Conservation (phyloP, 2,329 filamentous ascomycete species). For the Sodiomyces alkalinus region DNA sequence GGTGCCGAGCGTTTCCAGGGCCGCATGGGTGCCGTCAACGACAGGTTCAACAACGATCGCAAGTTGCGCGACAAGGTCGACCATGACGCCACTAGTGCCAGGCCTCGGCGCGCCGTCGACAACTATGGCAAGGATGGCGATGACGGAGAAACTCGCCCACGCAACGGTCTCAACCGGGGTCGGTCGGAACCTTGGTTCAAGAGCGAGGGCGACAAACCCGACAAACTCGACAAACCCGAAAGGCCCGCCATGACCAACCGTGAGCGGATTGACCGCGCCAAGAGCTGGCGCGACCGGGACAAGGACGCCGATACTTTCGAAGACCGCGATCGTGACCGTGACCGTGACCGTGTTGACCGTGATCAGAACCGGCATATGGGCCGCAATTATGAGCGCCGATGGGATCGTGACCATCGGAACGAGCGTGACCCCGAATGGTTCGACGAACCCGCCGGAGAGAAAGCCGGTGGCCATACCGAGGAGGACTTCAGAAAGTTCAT, state of each 20-base stretch:
- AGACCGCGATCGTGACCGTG: too few species aligned
- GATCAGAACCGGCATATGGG: conserved; percentile 43
- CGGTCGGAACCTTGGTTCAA: conserved; percentile 66
- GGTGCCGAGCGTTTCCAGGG: conserved; percentile 57
- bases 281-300: conserved; percentile 43
- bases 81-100: conserved; percentile 35
- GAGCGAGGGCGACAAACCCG: conserved; percentile 31
- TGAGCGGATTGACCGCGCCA: conserved; percentile 41
- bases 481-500: conserved; percentile 94
- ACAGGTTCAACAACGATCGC: conserved; percentile 26
- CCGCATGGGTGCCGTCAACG: conserved; percentile 42
- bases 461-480: conserved; percentile 58
- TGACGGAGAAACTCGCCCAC: conserved; percentile 37
- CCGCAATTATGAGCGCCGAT: conserved; percentile 29
- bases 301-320: conserved; percentile 20
- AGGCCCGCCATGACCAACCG: conserved; percentile 23
- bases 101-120: conserved; percentile 33
- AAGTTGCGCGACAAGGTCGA: conserved; percentile 38
- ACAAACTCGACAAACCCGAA: conserved; percentile 16
- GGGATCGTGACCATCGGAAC: conserved; percentile 42
- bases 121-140: conserved; percentile 37
- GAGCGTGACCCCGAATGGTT: conserved; percentile 89
- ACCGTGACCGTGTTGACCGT: conserved; percentile 11
- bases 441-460: conserved; percentile 56
- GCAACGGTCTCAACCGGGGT: conserved; percentile 49